Evolutionary conservation across 2,329 filamentous ascomycete genomes (phyloP).

Genomic region (Trichophyton equinum): DNA sequence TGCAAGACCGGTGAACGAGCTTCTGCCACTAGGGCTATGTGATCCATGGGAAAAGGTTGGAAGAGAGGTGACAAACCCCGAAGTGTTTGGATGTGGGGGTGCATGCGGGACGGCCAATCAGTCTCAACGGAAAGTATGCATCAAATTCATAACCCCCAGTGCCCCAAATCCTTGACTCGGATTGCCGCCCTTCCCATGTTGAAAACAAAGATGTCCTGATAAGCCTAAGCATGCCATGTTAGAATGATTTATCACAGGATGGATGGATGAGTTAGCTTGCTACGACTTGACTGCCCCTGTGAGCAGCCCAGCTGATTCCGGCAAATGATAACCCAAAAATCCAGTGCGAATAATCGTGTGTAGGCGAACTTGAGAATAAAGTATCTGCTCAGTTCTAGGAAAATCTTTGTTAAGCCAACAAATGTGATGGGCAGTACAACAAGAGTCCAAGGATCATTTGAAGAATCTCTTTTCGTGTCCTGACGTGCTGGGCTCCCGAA

Average conservation of each 20-base stretch:
- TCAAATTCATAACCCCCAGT: background rate
- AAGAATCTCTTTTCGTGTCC: constrained; percentile 7
- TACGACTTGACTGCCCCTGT: constrained; percentile 26
- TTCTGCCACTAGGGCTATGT: constrained; percentile 14
- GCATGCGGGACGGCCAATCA: constrained; percentile 35
- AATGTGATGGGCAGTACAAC: constrained; percentile 16
- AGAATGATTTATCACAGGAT: constrained; percentile 24
- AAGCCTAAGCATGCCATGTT: constrained; percentile 28
- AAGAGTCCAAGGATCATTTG: constrained; percentile 2
- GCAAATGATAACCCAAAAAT: constrained; percentile 39
- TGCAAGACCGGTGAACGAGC: constrained; percentile 37
- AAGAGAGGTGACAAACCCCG: constrained; percentile 30
- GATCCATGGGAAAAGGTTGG: constrained; percentile 21
- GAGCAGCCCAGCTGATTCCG: constrained; percentile 38
- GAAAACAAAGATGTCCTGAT: constrained; percentile 18
- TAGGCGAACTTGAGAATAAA: constrained; percentile 23
- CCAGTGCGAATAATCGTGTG: constrained; percentile 32
- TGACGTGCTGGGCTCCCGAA: constrained; percentile 34
- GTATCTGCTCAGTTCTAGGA: constrained; percentile 26
- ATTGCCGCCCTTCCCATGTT: constrained; percentile 5
- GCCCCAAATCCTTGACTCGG: background rate
- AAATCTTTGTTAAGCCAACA: constrained; percentile 14
- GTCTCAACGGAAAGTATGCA: background rate
- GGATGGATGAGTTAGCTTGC: constrained; percentile 40
- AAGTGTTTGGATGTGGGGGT: constrained; percentile 30